These are phyloP conservation scores for Ceratocystis destructans DNA, from an alignment of 2,329 filamentous ascomycete genomes.

Conservation along the genomic window DNA sequence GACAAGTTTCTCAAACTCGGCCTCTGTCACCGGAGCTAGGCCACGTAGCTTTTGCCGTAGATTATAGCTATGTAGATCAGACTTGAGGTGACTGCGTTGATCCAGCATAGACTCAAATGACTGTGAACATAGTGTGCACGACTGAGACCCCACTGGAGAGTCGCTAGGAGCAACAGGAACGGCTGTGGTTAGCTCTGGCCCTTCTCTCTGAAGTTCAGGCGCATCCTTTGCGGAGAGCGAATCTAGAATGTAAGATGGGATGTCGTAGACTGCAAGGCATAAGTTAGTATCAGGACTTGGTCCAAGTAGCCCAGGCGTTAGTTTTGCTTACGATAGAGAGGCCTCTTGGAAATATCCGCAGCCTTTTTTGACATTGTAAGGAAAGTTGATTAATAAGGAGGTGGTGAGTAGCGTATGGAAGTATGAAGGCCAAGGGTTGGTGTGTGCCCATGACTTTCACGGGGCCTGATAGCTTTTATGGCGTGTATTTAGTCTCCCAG, in stretches of 20 bases:
- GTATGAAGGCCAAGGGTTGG: too few species aligned
- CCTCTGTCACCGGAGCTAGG: slow-evolving; percentile 55
- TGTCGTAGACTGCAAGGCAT: slow-evolving; percentile 56
- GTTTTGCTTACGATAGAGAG: slow-evolving; percentile 13
- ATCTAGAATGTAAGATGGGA: slow-evolving; percentile 58
- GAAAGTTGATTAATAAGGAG: background rate
- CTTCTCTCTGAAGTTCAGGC: slow-evolving; percentile 22
- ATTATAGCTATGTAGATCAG: slow-evolving; percentile 88
- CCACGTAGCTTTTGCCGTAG: slow-evolving; percentile 80
- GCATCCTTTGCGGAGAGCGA: slow-evolving; percentile 42
- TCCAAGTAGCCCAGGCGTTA: background rate
- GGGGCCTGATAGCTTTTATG: background rate
- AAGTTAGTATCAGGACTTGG: background rate
- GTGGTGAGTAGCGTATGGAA: too few species aligned
- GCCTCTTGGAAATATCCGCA: slow-evolving; percentile 13
- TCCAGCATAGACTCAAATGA: slow-evolving; percentile 61
- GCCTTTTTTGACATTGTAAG: slow-evolving; percentile 10
- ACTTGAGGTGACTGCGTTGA: slow-evolving; percentile 73
- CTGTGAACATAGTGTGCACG: slow-evolving; percentile 68
- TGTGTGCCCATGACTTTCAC: background rate
- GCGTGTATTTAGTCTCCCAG: background rate
- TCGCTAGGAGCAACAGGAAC: slow-evolving; percentile 24
- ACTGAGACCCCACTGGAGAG: slow-evolving; percentile 48
- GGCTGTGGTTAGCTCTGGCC: slow-evolving; percentile 22
- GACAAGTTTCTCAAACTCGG: slow-evolving; percentile 78